Conservation (phyloP, 257 asterid genomes). For the Haberlea rhodopensis region DNA sequence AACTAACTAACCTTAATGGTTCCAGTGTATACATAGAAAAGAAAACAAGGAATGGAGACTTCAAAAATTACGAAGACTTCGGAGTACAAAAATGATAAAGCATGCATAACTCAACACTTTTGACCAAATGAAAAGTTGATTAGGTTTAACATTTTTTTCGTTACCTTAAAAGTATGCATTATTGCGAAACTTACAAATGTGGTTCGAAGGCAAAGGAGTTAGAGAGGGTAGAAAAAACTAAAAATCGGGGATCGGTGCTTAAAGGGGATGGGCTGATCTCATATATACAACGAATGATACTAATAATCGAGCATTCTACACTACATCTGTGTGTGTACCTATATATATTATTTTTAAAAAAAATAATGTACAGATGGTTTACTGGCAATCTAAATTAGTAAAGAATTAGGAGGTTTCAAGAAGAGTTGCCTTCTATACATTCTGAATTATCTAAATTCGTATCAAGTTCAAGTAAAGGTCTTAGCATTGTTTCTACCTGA, state of each 20-base stretch:
- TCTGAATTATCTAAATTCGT: conserved; percentile 30
- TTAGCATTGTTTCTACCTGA: conserved; percentile 60
- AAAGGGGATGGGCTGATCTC: conserved; percentile 18
- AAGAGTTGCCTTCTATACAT: conserved; percentile 30
- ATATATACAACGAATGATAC: conserved; percentile 51
- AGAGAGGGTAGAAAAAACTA: conserved; percentile 17
- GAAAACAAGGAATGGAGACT: background rate
- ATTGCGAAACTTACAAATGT: conserved; percentile 31
- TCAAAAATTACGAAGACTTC: background rate
- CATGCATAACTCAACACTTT: background rate
- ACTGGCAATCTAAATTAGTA: conserved; percentile 28
- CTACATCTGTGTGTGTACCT: conserved; percentile 52
- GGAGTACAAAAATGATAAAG: background rate
- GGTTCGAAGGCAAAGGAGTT: conserved; percentile 20
- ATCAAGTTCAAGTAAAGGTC: conserved; percentile 58
- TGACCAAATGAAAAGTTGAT: background rate
- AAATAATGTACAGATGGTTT: conserved; percentile 37
- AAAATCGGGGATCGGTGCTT: conserved; percentile 9
- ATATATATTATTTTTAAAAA: conserved; percentile 27
- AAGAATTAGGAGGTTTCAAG: conserved; percentile 36
- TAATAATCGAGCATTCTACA: conserved; percentile 38
- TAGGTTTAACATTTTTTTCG: conserved; percentile 15
- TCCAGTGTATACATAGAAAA: too few relatives aligned
- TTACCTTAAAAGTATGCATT: conserved; percentile 20
- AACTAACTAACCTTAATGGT: too few relatives aligned